Evolutionary conservation across 768 basidiomycete species (phyloP).

Genomic region (Lactifluus piperatus): DNA sequence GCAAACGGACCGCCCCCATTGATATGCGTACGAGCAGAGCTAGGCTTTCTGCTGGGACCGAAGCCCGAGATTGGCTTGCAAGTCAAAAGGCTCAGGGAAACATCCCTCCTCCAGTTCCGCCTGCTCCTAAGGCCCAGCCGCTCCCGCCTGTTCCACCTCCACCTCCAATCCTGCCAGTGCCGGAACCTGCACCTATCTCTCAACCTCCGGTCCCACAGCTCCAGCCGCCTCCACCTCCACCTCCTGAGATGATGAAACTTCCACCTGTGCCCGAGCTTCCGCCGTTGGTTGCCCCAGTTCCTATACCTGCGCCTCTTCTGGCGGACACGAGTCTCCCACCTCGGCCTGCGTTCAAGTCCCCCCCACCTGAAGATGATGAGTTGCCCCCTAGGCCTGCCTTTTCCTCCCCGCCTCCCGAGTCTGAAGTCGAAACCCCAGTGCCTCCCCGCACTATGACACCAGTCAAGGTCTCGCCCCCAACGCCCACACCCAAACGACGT

Average conservation of each 20-base stretch:
- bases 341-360: constrained; percentile 52
- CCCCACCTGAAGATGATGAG: constrained; percentile 50
- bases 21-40: constrained; percentile 84
- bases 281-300: constrained; percentile 21
- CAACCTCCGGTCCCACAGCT: constrained; percentile 1
- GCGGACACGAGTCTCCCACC: constrained; percentile 20
- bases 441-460: constrained; percentile 25
- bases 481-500: constrained; percentile 49
- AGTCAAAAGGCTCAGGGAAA: constrained; percentile 39
- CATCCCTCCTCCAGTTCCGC: constrained; percentile 19
- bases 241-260: constrained; percentile 1
- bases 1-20: constrained; percentile 80
- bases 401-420: constrained; percentile 23
- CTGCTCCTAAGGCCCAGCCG: background rate
- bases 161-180: constrained; percentile 3
- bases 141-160: constrained; percentile 11
- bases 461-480: constrained; percentile 35
- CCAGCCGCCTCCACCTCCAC: background rate
- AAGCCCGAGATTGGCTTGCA: constrained; percentile 61
- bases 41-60: constrained; percentile 61
- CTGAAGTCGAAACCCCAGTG: constrained; percentile 3
- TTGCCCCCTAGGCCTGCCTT: constrained; percentile 30
- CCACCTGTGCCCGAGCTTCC: constrained; percentile 13
- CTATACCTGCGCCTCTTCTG: constrained; percentile 18
- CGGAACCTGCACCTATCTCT: constrained; percentile 25